A percentile compares a stretch with the other conserved stretches of the same genome.
Conservation (phyloP, 2,329 filamentous ascomycete genomes). For the Ciborinia camelliae region DNA sequence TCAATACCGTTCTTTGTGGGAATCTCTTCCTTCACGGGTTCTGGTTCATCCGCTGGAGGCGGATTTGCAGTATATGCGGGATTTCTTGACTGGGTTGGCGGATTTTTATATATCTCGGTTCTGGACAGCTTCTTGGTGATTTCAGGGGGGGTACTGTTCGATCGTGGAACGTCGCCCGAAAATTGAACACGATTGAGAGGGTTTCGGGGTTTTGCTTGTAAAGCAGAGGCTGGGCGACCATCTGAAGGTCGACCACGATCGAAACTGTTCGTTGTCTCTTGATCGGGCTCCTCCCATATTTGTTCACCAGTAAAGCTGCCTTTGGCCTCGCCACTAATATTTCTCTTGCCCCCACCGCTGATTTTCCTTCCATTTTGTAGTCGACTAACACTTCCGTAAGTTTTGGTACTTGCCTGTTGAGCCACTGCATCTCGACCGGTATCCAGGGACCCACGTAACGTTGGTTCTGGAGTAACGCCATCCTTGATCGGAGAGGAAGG, state of each 20-base stretch:
- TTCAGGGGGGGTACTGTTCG: conserved; percentile 44
- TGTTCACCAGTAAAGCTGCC: conserved; percentile 68
- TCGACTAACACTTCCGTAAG: conserved; percentile 31
- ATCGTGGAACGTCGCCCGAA: conserved; percentile 39
- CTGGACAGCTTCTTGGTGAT: conserved; percentile 42
- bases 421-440: conserved; percentile 21
- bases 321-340: conserved; percentile 65
- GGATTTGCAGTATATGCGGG: conserved; percentile 72
- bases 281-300: conserved; percentile 85
- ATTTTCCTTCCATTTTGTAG: conserved; percentile 22
- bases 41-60: conserved; percentile 35
- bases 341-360: conserved; percentile 47
- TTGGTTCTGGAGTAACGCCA: conserved; percentile 33
- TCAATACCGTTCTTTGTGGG: conserved; percentile 71
- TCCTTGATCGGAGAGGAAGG: conserved; percentile 36
- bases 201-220: conserved; percentile 61
- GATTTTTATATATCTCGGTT: conserved; percentile 79
- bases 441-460: conserved; percentile 29
- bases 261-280: conserved; percentile 31
- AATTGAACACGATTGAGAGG: conserved; percentile 61
- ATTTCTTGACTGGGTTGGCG: conserved; percentile 78
- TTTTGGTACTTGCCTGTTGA: conserved; percentile 24
- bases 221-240: conserved; percentile 42
- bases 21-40: conserved; percentile 35
- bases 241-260: conserved; percentile 29